These are phyloP conservation scores for Yamagishiella unicocca DNA, from an alignment of 139 green algal species.

Conservation along the genomic window DNA sequence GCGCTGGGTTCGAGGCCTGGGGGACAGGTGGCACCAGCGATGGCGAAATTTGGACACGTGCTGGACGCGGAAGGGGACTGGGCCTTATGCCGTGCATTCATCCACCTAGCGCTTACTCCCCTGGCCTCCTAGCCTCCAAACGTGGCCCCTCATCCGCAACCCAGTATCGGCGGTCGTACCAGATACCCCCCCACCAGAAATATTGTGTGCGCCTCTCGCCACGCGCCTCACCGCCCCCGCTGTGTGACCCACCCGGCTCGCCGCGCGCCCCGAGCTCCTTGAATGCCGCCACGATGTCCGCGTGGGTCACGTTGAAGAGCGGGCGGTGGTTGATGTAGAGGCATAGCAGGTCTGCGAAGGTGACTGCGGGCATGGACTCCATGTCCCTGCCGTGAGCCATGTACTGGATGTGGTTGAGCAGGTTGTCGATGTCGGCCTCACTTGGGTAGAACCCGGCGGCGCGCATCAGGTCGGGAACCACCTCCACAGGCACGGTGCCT, in stretches of 20 bases:
- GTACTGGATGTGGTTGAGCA: constrained; percentile 60
- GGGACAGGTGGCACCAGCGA: no score
- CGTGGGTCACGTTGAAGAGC: constrained; percentile 60
- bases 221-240: no score
- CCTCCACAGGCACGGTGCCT: constrained; percentile 61
- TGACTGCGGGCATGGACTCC: constrained; percentile 50
- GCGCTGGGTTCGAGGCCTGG: background rate
- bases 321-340: constrained; percentile 82
- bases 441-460: constrained; percentile 82
- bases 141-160: no score
- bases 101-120: no score
- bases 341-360: constrained; percentile 72
- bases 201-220: no score
- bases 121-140: no score
- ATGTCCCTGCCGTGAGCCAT: constrained; percentile 50
- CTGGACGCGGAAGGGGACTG: no score
- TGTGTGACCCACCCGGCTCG: constrained; percentile 20
- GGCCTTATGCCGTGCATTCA: no score
- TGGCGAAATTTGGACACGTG: no score
- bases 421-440: constrained; percentile 60
- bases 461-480: constrained; percentile 78
- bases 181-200: background rate
- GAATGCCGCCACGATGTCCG: constrained; percentile 70
- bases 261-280: constrained; percentile 55
- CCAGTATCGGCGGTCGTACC: background rate